phyloP scores from a whole-genome alignment of 2,329 filamentous ascomycete species.

The Teratosphaeria pseudoeucalypti region DNA sequence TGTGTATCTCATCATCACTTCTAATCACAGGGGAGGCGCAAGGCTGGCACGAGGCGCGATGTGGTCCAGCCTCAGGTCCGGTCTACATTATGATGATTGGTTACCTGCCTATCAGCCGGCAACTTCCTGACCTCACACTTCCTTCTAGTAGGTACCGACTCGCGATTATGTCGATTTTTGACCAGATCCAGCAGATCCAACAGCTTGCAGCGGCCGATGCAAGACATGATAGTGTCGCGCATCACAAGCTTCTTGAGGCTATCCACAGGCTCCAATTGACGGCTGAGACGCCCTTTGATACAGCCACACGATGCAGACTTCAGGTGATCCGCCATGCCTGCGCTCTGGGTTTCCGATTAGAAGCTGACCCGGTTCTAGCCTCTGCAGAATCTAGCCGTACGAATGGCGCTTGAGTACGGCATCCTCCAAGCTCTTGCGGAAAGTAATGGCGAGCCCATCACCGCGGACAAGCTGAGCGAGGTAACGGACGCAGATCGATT shows the following conservation, averaged over 20 bases:
- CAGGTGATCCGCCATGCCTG: not conserved
- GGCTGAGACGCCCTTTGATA: constrained; percentile 5
- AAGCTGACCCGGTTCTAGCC: not conserved
- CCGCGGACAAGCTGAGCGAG: constrained; percentile 2
- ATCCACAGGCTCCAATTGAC: constrained; percentile 6
- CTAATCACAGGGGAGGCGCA: too few species aligned
- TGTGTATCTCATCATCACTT: too few species aligned
- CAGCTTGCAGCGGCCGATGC: not conserved
- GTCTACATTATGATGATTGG: too few species aligned
- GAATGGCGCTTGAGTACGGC: constrained; percentile 4
- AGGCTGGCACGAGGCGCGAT: too few species aligned
- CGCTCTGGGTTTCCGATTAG: not conserved
- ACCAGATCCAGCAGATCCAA: not conserved
- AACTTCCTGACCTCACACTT: too few species aligned
- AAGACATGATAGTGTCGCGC: not conserved
- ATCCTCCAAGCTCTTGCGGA: constrained; percentile 3
- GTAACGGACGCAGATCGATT: constrained; percentile 3
- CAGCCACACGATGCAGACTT: not conserved
- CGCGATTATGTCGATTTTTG: not conserved
- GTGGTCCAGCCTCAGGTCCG: too few species aligned
- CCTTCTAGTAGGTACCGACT: too few species aligned
- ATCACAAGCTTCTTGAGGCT: constrained; percentile 2
- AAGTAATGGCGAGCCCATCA: not conserved
- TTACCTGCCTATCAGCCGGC: too few species aligned
- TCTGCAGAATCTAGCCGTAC: constrained; percentile 2